A percentile compares a stretch with the other conserved stretches of the same genome.
These are phyloP conservation scores for Phytophthora meadii DNA, from an alignment of 352 stramenopile species.

Conservation along the genomic window DNA sequence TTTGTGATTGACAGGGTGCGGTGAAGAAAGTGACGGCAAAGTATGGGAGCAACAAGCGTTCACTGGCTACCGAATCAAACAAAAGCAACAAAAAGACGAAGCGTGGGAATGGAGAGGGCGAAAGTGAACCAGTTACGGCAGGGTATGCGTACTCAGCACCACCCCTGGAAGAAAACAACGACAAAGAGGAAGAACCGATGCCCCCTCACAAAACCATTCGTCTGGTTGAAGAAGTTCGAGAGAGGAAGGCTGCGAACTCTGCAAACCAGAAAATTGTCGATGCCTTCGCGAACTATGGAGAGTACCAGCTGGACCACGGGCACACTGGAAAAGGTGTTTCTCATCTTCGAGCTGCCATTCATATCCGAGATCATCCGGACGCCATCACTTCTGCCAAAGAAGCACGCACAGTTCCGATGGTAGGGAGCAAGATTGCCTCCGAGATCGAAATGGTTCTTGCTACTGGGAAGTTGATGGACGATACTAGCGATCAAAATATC, in stretches of 20 bases:
- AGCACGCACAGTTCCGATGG: slow-evolving; percentile 48
- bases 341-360: slow-evolving; percentile 67
- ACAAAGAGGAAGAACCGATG: slow-evolving; percentile 39
- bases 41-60: slow-evolving; percentile 36
- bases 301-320: slow-evolving; percentile 58
- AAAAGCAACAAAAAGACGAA: slow-evolving; percentile 36
- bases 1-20: slow-evolving; percentile 18
- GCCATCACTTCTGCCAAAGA: slow-evolving; percentile 55
- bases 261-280: slow-evolving; percentile 84
- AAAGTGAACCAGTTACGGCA: background rate
- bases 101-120: slow-evolving; percentile 20
- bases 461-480: slow-evolving; percentile 62
- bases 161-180: background rate
- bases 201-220: slow-evolving; percentile 63
- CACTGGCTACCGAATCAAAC: slow-evolving; percentile 6
- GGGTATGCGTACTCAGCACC: slow-evolving; percentile 13
- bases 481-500: slow-evolving; percentile 54
- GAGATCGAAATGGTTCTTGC: slow-evolving; percentile 70
- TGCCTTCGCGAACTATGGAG: slow-evolving; percentile 71
- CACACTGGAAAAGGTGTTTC: slow-evolving; percentile 82
- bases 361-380: slow-evolving; percentile 61
- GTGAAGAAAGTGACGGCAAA: slow-evolving; percentile 36
- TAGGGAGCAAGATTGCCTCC: slow-evolving; percentile 62
- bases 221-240: slow-evolving; percentile 61
- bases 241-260: slow-evolving; percentile 45